Evolutionary conservation across 2,329 filamentous ascomycete species (phyloP).

Genomic region (Lecanicillium sp.): DNA sequence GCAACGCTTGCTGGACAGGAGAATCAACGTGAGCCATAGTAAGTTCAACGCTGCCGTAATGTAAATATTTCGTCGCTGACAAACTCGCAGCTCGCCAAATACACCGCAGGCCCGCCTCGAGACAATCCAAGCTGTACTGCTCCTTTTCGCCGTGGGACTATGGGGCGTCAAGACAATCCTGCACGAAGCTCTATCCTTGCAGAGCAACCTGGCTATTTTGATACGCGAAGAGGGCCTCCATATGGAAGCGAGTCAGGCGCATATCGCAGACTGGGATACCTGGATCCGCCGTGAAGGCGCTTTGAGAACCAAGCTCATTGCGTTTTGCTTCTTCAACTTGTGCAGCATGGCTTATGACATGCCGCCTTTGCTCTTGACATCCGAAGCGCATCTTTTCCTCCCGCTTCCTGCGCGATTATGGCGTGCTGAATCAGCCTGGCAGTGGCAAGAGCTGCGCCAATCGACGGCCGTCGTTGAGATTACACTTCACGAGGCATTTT

Average conservation of each 20-base stretch:
- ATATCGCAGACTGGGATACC: constrained; percentile 46
- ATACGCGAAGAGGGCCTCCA: constrained; percentile 51
- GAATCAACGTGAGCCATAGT: constrained; percentile 53
- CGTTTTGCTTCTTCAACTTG: constrained; percentile 56
- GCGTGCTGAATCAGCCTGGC: constrained; percentile 49
- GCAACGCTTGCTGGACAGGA: constrained; percentile 13
- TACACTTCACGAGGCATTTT: constrained; percentile 49
- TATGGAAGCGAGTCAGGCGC: constrained; percentile 38
- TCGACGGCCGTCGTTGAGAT: constrained; percentile 43
- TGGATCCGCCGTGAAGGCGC: constrained; percentile 52
- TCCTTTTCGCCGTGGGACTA: constrained; percentile 52
- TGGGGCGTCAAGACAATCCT: constrained; percentile 55
- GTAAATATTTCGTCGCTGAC: neutral
- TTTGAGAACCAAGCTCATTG: constrained; percentile 51
- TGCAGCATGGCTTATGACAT: constrained; percentile 56
- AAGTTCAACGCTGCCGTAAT: constrained; percentile 22
- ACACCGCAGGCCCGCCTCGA: constrained; percentile 53
- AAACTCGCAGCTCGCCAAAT: constrained; percentile 41
- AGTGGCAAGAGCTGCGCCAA: constrained; percentile 52
- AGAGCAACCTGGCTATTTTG: constrained; percentile 49
- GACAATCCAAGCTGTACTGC: constrained; percentile 55
- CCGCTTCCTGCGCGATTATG: constrained; percentile 49
- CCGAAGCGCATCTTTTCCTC: constrained; percentile 48
- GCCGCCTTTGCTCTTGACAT: constrained; percentile 49
- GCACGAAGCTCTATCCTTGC: constrained; percentile 51